phyloP scores from a whole-genome alignment of 495 filamentous ascomycete species.

The Neohortaea acidophila region DNA sequence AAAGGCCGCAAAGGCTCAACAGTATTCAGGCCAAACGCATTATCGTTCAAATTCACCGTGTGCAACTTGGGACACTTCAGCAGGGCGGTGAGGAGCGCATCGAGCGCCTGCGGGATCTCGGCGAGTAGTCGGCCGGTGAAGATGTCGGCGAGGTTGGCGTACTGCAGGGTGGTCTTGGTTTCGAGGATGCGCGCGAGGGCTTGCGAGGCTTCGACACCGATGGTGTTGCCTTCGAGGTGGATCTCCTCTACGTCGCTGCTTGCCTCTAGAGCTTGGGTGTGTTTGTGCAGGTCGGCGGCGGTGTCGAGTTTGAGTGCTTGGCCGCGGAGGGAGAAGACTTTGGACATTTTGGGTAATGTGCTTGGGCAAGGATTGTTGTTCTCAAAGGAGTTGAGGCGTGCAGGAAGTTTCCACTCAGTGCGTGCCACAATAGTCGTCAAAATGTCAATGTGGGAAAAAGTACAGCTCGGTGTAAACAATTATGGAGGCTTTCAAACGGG shows the following conservation, averaged over 20 bases:
- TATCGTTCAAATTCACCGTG: slow-evolving; percentile 91
- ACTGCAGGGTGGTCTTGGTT: slow-evolving; percentile 61
- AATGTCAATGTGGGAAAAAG: no score
- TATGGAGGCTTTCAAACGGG: no score
- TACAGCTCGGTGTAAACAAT: no score
- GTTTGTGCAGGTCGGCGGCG: slow-evolving; percentile 69
- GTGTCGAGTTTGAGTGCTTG: slow-evolving; percentile 82
- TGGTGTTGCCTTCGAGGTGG: slow-evolving; percentile 71
- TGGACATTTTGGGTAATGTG: slow-evolving; percentile 41
- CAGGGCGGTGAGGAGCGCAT: slow-evolving; percentile 68
- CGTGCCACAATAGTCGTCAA: no score
- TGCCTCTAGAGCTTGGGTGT: slow-evolving; percentile 57
- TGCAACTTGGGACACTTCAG: slow-evolving; percentile 67
- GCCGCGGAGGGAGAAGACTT: slow-evolving; percentile 79
- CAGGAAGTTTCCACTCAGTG: no score
- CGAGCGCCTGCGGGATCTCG: slow-evolving; percentile 84
- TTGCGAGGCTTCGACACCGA: slow-evolving; percentile 75
- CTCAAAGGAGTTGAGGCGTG: no score
- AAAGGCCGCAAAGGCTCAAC: slow-evolving; percentile 45
- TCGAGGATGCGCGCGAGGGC: slow-evolving; percentile 64
- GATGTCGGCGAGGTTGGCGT: slow-evolving; percentile 87
- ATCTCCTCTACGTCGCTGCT: slow-evolving; percentile 69
- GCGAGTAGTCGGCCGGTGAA: slow-evolving; percentile 87
- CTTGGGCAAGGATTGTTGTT: no score
- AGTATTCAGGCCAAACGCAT: slow-evolving; percentile 91